Evolutionary conservation across 2,329 filamentous ascomycete species (phyloP), one percentile per base, ranked within the genome.

Genomic region (Ophiosphaerella korrae): DNA sequence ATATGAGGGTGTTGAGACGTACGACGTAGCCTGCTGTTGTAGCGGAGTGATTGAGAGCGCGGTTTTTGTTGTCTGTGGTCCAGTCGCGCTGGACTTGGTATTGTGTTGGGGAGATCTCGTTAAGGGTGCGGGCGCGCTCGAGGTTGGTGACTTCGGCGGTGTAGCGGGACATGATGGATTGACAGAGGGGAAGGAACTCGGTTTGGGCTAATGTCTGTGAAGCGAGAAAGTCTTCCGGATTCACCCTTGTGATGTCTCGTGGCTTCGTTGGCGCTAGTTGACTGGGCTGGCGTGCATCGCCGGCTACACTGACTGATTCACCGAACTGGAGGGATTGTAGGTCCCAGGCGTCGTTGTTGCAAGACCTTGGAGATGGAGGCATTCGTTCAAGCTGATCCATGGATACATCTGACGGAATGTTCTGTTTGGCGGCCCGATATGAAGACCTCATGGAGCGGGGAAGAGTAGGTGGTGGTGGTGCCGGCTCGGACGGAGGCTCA

Each of bases 291-390:
- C 42, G 13, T 33, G 24, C 12, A 9, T 18, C 11, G 13, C 36
- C 44, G 8, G 36, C 44, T 9, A 35, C 44, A 24, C 44, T 46
- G 36, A 46, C 44, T 23, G 45, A 48, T 14, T 48, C 45, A 21
- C 45, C 45, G 5, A 42, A 14, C 8, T 29, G 24, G 3, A 48
- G 45, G n/a, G 45, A 48, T 23, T 42, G 21, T 12, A 48, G 32
- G 7, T 48, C 39, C 8, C 8, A 48, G 16, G 11, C 32, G 16
- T 36, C 7, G n/a, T 35, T 36, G 14, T 39, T 26, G 29, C 21
- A 24, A 14, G 44, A 46, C 16, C 8, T 26, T 12, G 29, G 24
- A 8, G 6, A 12, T 14, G 35, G 24, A 4, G n/a, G 14, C 6
- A 26, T 24, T 23, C 12, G 26, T 12, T 32, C 21, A 8, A 24